Evolutionary conservation across 768 basidiomycete species (phyloP), one percentile per base, ranked within the genome.

Genomic region (Strobilomyces dryophilus): DNA sequence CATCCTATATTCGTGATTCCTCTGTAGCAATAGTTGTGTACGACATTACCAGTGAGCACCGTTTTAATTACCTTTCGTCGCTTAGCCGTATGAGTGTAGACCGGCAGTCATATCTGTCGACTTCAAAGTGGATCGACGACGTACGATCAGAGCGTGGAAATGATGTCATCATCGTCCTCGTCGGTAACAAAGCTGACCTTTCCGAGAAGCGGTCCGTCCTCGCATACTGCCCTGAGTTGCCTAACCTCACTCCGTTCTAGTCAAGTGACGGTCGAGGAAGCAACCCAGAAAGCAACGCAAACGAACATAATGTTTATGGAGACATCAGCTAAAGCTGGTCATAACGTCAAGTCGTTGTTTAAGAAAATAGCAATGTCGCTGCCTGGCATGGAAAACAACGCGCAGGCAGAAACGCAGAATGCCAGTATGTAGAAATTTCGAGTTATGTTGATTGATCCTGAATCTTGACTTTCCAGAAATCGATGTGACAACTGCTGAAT

Each of bases 81-180:
- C 48, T 58, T 31, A 49, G 41, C 35, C 36, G 36, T 29, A 17
- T 42, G 39, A 26, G 46, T 56, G 42, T 56, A 98, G 95, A 93
- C 73, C 90, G 95, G 43, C 88, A 90, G 61, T 98, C 95, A n/a
- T 99, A 98, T 81, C 72, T 95, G 57, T 98, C 97, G 51, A 99
- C 97, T 17, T 82, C 91, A 18, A 99, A 98, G 73, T 99, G 97
- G 97, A 94, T 99, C 75, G 97, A 99, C 70, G 97, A 99, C 61
- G 97, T 99, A 27, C 83, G 95, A 53, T 95, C 94, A 55, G 97
- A 99, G 71, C 79, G 97, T 64, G 97, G 97, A 55, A 91, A 85
- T 72, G 97, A 99, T 63, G 97, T 99, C 35, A 97, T 98, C 62
- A 97, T 99, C 60, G 95, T 98, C 15, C 75, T 99, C 18, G 97